Evolutionary conservation across 2,329 filamentous ascomycete species (phyloP).

Genomic region (Curvularia eragrostidis): DNA sequence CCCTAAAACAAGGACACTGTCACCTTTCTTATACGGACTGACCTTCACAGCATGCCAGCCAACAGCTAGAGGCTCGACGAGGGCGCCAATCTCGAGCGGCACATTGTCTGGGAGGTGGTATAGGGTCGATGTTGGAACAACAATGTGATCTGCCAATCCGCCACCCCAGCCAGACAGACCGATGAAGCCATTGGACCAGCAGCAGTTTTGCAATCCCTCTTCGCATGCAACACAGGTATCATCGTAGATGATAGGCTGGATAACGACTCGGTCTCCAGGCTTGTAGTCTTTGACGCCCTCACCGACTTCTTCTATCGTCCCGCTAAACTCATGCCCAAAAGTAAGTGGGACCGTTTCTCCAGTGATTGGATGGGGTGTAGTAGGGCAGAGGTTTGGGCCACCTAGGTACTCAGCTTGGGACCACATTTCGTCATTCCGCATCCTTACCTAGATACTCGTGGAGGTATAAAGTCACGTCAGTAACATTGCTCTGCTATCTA

Average conservation of each 20-base stretch:
- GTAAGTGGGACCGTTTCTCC: constrained; percentile 60
- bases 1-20: constrained; percentile 59
- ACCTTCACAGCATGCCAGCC: constrained; percentile 63
- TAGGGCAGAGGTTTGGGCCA: constrained; percentile 58
- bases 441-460: constrained; percentile 54
- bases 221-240: constrained; percentile 60
- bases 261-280: constrained; percentile 56
- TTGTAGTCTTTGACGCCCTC: constrained; percentile 58
- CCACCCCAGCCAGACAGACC: constrained; percentile 62
- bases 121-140: constrained; percentile 56
- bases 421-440: constrained; percentile 5
- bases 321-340: constrained; percentile 62
- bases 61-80: constrained; percentile 62
- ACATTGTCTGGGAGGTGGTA: constrained; percentile 60
- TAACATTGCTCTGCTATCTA: not conserved
- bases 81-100: constrained; percentile 59
- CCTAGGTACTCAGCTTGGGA: constrained; percentile 29
- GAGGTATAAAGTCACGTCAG: constrained; percentile 42
- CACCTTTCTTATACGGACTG: constrained; percentile 56
- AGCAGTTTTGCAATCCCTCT: constrained; percentile 62
- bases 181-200: constrained; percentile 62
- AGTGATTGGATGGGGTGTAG: constrained; percentile 62
- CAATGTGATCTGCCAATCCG: constrained; percentile 60
- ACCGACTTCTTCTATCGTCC: constrained; percentile 59
- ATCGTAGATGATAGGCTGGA: constrained; percentile 64